Conservation (phyloP, 192 early-diverging fungal species). For the Umbelopsis sp. region DNA sequence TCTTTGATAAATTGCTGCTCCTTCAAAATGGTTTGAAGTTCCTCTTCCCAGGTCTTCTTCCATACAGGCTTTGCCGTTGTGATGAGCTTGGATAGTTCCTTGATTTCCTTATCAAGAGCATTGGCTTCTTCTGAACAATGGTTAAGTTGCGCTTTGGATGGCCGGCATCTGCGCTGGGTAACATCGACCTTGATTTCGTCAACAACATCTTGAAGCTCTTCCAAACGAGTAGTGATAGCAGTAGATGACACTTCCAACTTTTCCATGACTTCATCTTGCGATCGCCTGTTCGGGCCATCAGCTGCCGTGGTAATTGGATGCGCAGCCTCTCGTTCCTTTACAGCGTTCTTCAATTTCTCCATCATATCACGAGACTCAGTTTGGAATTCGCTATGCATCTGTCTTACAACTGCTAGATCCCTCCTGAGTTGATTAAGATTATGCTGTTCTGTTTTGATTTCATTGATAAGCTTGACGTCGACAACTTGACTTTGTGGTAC, state of each 20-base stretch:
- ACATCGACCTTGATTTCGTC: conserved; percentile 78
- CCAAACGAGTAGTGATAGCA: conserved; percentile 49
- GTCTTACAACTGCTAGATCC: conserved; percentile 45
- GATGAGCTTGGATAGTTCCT: conserved; percentile 59
- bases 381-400: conserved; percentile 54
- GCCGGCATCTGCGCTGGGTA: conserved; percentile 64
- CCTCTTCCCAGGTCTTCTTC: conserved; percentile 85
- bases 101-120: conserved; percentile 51
- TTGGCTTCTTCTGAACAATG: conserved; percentile 56
- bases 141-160: conserved; percentile 53
- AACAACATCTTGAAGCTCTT: conserved; percentile 65
- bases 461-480: neutral
- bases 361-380: conserved; percentile 33
- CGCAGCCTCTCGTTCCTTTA: neutral
- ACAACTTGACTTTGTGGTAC: neutral
- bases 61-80: conserved; percentile 65
- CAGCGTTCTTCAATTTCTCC: conserved; percentile 20
- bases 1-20: conserved; percentile 84
- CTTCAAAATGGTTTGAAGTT: conserved; percentile 77
- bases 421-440: conserved; percentile 46
- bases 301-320: neutral
- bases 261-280: conserved; percentile 56
- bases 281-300: conserved; percentile 9
- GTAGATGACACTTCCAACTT: conserved; percentile 49
- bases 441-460: conserved; percentile 41